Base-by-base conservation (phyloP, 179 eudicot species). In the Spinacia oleracea region DNA sequence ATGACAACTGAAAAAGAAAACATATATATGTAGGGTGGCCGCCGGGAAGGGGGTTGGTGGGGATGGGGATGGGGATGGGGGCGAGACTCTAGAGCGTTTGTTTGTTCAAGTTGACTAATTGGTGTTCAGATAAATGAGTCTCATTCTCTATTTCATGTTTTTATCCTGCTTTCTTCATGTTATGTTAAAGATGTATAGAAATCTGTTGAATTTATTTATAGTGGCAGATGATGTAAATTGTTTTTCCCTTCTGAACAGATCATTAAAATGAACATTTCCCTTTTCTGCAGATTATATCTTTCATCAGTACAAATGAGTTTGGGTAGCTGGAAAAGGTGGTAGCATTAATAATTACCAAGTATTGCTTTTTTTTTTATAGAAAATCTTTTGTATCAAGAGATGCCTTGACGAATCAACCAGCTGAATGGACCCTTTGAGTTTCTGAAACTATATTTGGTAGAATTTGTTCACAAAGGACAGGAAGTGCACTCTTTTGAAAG, bases 261-360 rank as follows among this genome's bases (percentile, higher is more conserved):
- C 31, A 68, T 43, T 53, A 43, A 77, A 25, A 12, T 29, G 68
- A 6, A 21, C 23, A 34, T 43, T 42, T 31, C 27, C 67, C 20
- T 55, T 74, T 55, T 38, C 14, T 51, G 69, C 75, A 69, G 82
- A 70, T 34, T 34, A 62, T 56, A 14, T 10, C 43, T 64, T 25
- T 63, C 63, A 53, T 21, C 40, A 66, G 10, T 62, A 11, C 10
- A 7, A 50, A 12, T 9, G 31, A 29, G 34, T 43, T 23, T 21
- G 9, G 31, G 38, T 59, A 45, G 15, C 59, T 43, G n/a, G 4
- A 38, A 62, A 43, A 63, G 63, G 23, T 27, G 53, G 25, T 5
- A n/a, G 55, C 34, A 23, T 60, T n/a, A 4, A 32, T 15, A 34
- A 9, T 23, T n/a, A n/a, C n/a, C n/a, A n/a, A n/a, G n/a, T n/a